Evolutionary conservation across 495 filamentous ascomycete genomes (phyloP), one percentile per base, ranked within the genome.

Genomic region (Mytilinidion resinicola): DNA sequence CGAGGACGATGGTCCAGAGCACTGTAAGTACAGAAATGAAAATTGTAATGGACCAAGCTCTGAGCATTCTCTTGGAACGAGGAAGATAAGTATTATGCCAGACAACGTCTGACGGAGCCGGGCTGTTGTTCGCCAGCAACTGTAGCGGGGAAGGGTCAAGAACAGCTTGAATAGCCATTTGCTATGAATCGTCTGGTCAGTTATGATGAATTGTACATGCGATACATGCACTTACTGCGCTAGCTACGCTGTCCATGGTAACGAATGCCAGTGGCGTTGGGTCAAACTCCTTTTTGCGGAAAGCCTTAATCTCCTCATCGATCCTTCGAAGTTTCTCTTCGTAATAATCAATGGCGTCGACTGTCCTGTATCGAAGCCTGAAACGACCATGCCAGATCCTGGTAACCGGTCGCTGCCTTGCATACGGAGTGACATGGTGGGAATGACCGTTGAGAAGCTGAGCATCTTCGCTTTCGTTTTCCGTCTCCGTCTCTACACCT

Each of bases 51-150:
- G 76, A 72, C 90, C 91, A 96, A 0, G 88, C 82, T 53, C 86
- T 79, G 6, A 85, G 44, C 74, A 90, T 88, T 20, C 93, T 82
- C 51, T 76, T 82, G 1, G 81, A 75, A 6, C 87, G 83, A 8
- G 92, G 80, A n/a, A 90, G 69, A 62, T 97, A 99, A 0, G 89
- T 96, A 64, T 97, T 97, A 51, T 77, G 77, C 93, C 93, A 99
- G 3, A 96, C 80, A 17, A 99, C 82, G 69, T 96, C 91, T 1
- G 87, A 81, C 2, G 93, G 93, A 1, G 90, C 83, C 0, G 93
- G 93, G 1, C 92, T 90, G 53, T 87, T 82, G 34, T 89, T 88
- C 11, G 90, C 90, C 17, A 91, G 74, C n/a, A 97, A 76, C 51
- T 85, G 85, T 65, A 88, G 85, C 10, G 95, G 95, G 20, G 85